These are phyloP conservation scores for Lasiosphaeriaceae sp. DNA, from an alignment of 495 filamentous ascomycete species.

Conservation along the genomic window DNA sequence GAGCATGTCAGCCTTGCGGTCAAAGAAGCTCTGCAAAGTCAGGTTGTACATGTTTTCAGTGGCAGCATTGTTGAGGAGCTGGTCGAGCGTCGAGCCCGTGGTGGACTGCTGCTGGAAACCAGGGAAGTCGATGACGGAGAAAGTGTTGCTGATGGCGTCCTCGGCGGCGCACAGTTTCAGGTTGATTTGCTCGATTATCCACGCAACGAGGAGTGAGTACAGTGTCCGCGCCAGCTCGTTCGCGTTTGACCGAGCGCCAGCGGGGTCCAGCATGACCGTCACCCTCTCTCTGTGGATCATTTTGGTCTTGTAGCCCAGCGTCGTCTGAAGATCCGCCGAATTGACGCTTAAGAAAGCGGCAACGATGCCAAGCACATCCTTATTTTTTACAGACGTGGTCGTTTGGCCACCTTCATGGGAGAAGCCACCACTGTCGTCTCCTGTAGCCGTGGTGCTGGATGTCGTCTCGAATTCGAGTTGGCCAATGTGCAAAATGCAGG, in stretches of 20 bases:
- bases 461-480: slow-evolving; percentile 86
- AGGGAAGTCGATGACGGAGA: slow-evolving; percentile 94
- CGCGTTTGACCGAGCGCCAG: slow-evolving; percentile 82
- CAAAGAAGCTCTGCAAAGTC: slow-evolving; percentile 92
- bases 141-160: slow-evolving; percentile 83
- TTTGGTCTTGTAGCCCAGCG: slow-evolving; percentile 91
- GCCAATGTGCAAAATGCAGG: slow-evolving; percentile 88
- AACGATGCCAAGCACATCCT: slow-evolving; percentile 78
- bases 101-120: slow-evolving; percentile 81
- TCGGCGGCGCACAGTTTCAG: slow-evolving; percentile 83
- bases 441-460: slow-evolving; percentile 69
- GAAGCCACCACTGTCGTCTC: slow-evolving; percentile 92
- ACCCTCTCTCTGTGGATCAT: slow-evolving; percentile 92
- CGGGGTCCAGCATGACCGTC: slow-evolving; percentile 93
- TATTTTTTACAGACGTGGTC: slow-evolving; percentile 85
- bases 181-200: slow-evolving; percentile 88
- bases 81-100: slow-evolving; percentile 83
- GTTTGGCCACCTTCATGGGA: slow-evolving; percentile 90
- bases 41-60: slow-evolving; percentile 89
- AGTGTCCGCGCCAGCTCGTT: slow-evolving; percentile 90
- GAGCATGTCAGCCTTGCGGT: slow-evolving; percentile 82
- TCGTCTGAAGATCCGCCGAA: slow-evolving; percentile 74
- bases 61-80: slow-evolving; percentile 91
- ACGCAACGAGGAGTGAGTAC: slow-evolving; percentile 93
- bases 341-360: slow-evolving; percentile 89